A percentile compares a stretch with the other conserved stretches of the same genome.
Evolutionary conservation across 352 stramenopile genomes (phyloP).

Genomic region (Globisporangium spinosum): DNA sequence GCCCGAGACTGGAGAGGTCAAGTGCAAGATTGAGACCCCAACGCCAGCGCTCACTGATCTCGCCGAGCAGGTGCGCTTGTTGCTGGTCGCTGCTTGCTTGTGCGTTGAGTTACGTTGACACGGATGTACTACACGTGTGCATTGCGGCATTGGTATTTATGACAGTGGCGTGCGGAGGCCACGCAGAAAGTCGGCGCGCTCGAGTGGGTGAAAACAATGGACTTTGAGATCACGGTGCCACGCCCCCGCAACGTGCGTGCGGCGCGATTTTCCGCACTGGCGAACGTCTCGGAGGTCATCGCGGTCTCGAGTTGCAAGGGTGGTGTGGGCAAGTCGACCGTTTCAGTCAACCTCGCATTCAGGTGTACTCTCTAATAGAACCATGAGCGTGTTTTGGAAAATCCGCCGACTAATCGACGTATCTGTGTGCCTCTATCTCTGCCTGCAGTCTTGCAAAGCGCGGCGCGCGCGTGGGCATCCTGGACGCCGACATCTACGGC

Average conservation of each 20-base stretch:
- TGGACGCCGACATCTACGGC: slow-evolving; percentile 99
- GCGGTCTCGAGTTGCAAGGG: slow-evolving; percentile 94
- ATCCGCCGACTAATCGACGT: not conserved
- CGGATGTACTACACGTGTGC: not conserved
- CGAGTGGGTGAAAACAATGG: slow-evolving; percentile 68
- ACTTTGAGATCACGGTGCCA: slow-evolving; percentile 62
- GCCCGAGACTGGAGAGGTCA: slow-evolving; percentile 41
- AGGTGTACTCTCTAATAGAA: slow-evolving; percentile 28
- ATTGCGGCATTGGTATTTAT: not conserved
- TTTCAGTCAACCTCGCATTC: slow-evolving; percentile 98
- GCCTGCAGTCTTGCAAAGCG: slow-evolving; percentile 73
- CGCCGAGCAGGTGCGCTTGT: slow-evolving; percentile 47
- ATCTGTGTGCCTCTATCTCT: not conserved
- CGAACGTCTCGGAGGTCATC: slow-evolving; percentile 86
- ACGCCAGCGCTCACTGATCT: slow-evolving; percentile 69
- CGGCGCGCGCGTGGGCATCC: slow-evolving; percentile 94
- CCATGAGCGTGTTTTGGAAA: not conserved
- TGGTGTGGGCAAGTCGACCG: slow-evolving; percentile 98
- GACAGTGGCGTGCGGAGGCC: slow-evolving; percentile 69
- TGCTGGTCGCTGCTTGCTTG: not conserved
- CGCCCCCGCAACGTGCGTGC: slow-evolving; percentile 65
- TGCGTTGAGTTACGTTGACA: not conserved
- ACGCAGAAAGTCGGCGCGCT: slow-evolving; percentile 45
- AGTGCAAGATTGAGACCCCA: slow-evolving; percentile 69
- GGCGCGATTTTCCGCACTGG: slow-evolving; percentile 69